These are phyloP conservation scores for Aspergillus ellipticus DNA, from an alignment of 495 filamentous ascomycete genomes.

Conservation along the genomic window DNA sequence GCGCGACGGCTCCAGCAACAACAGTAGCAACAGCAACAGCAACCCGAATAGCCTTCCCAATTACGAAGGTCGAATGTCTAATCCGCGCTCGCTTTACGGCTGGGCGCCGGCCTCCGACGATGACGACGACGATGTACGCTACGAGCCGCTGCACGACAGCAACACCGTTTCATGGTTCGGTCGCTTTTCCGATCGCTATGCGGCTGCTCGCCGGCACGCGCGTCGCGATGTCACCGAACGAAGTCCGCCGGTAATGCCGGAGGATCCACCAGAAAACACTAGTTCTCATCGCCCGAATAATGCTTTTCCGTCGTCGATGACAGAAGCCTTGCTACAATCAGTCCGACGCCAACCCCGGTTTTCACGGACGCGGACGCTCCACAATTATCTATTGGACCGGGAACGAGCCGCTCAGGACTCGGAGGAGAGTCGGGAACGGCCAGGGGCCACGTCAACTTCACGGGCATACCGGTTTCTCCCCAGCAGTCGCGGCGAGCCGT, in stretches of 20 bases:
- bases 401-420: constrained; percentile 32
- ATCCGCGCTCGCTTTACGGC: constrained; percentile 51
- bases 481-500: constrained; percentile 27
- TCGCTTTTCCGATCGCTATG: constrained; percentile 25
- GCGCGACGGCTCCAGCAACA: constrained; percentile 20
- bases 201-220: constrained; percentile 24
- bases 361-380: constrained; percentile 42
- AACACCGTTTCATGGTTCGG: constrained; percentile 27
- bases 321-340: constrained; percentile 48
- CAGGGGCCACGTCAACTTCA: constrained; percentile 17
- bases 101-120: constrained; percentile 57
- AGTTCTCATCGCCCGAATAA: constrained; percentile 14
- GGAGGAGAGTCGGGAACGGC: constrained; percentile 31
- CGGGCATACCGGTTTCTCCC: constrained; percentile 39
- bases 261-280: constrained; percentile 19
- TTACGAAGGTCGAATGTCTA: constrained; percentile 49
- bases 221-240: constrained; percentile 22
- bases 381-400: constrained; percentile 45
- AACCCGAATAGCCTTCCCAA: constrained; percentile 27
- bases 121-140: constrained; percentile 41
- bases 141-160: constrained; percentile 30
- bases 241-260: constrained; percentile 10
- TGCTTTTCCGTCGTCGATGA: constrained; percentile 25
- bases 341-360: constrained; percentile 45
- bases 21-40: constrained; percentile 12